Evolutionary conservation across 1,139 yeast species (phyloP).

Genomic region (Blastobotrys serpentis): DNA sequence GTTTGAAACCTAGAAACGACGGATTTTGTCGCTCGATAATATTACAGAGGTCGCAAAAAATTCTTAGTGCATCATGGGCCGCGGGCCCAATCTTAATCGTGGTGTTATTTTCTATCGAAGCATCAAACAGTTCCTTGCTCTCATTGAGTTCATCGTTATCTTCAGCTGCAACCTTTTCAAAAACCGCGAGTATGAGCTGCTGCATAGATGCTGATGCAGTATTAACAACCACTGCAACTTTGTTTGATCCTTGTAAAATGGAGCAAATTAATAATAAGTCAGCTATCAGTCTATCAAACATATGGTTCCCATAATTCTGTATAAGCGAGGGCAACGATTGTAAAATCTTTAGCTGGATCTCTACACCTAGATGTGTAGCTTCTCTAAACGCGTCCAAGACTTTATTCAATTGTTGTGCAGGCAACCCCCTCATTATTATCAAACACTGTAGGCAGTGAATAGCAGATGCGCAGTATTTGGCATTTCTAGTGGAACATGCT

Average conservation of each 20-base stretch:
- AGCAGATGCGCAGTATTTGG: slow-evolving; percentile 69
- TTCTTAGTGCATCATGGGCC: slow-evolving; percentile 66
- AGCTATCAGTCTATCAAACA: slow-evolving; percentile 58
- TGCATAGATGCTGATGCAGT: slow-evolving; percentile 93
- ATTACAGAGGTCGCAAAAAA: slow-evolving; percentile 70
- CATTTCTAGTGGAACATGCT: slow-evolving; percentile 73
- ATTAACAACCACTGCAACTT: slow-evolving; percentile 75
- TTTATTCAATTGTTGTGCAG: slow-evolving; percentile 50
- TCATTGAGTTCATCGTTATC: slow-evolving; percentile 30
- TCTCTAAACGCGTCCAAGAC: slow-evolving; percentile 68
- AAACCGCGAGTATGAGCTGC: slow-evolving; percentile 73
- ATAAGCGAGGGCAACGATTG: slow-evolving; percentile 78
- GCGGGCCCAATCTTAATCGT: slow-evolving; percentile 48
- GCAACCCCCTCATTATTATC: slow-evolving; percentile 51
- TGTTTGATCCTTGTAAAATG: slow-evolving; percentile 64
- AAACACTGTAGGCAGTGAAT: slow-evolving; percentile 66
- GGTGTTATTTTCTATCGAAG: slow-evolving; percentile 46
- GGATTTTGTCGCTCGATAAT: slow-evolving; percentile 62
- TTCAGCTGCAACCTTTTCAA: slow-evolving; percentile 57
- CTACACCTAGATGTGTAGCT: slow-evolving; percentile 73
- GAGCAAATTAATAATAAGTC: slow-evolving; percentile 70
- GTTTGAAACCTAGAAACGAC: slow-evolving; percentile 49
- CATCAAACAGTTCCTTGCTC: slow-evolving; percentile 20
- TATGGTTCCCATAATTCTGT: slow-evolving; percentile 56
- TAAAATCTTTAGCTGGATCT: slow-evolving; percentile 81